Percentiles rank a stretch among this genome's conserved stretches.
Conservation (phyloP, 192 early-diverging fungal genomes). For the Geosiphon pyriformis region DNA sequence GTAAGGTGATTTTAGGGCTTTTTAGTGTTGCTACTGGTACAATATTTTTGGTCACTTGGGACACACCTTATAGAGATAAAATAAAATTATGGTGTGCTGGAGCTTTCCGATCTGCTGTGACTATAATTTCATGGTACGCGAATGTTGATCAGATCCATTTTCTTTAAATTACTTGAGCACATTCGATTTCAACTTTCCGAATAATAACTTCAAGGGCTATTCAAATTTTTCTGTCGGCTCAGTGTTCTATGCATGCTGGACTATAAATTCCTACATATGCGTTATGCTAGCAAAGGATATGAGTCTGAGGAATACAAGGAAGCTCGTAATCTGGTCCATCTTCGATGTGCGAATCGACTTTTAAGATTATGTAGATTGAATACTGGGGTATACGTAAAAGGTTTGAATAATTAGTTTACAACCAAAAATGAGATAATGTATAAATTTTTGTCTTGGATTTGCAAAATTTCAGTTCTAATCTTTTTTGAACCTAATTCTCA, state of each 20-base stretch:
- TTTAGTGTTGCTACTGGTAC: slow-evolving; percentile 16
- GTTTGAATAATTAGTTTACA: background rate
- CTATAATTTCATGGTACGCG: slow-evolving; percentile 10
- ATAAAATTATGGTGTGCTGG: slow-evolving; percentile 8
- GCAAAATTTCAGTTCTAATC: background rate
- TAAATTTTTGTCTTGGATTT: background rate
- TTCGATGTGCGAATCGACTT: slow-evolving; percentile 38
- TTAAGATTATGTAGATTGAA: slow-evolving; percentile 41
- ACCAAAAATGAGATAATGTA: background rate
- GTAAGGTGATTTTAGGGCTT: background rate
- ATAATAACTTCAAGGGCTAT: too few species aligned
- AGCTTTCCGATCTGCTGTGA: slow-evolving; percentile 13
- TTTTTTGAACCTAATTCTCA: background rate
- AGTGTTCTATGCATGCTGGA: slow-evolving; percentile 45
- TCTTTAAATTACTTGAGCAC: background rate
- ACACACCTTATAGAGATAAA: slow-evolving; percentile 8
- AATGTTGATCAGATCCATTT: too few species aligned
- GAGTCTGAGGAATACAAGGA: slow-evolving; percentile 42
- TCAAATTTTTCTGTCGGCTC: background rate
- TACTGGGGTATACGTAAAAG: slow-evolving; percentile 43
- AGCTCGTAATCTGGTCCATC: slow-evolving; percentile 42
- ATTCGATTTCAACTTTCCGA: background rate
- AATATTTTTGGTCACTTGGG: slow-evolving; percentile 1
- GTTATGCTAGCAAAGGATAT: slow-evolving; percentile 37
- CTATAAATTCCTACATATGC: slow-evolving; percentile 44